Base-by-base conservation (phyloP, 2,329 filamentous ascomycete genomes). In the Hymenoscyphus scutula region DNA sequence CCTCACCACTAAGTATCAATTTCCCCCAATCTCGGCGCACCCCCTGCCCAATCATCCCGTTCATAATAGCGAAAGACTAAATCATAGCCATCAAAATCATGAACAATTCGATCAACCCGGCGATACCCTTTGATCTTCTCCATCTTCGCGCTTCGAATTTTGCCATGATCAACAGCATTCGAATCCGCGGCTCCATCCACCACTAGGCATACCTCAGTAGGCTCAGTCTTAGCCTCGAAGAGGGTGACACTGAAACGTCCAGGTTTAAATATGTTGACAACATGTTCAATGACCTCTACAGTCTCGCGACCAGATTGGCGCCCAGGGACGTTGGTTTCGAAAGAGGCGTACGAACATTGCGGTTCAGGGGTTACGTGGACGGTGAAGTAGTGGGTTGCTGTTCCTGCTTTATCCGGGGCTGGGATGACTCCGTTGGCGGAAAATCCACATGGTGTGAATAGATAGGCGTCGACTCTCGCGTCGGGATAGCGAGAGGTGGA, bases 331-430 rank as follows among this genome's bases (percentile, higher is more conserved):
- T 98, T 99, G 69, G 95, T 98, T 81, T 99, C 95, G 74, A 99
- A 99, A 1, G 92, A 97, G 38, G 95, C 95, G 76, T 96, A 99
- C 5, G 93, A 97, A 81, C 94, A 99, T 72, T 97, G 88, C 15
- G 94, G 92, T 81, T 99, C 95, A 0, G 95, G 95, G 0, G 95
- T 99, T 68, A 99, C 95, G 74, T 99, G 95, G 27, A 99, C 95
- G 0, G 94, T 99, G 78, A 97, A 99, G 80, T 99, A 99, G 78
- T 98, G 92, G 73, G 64, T 81, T 78, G 74, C 79, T 57, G 64
- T 81, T 78, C 74, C 80, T 37, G 78, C 78, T 59, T 81, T 79
- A 15, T 84, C 79, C 0, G 91, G 87, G 56, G 92, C 88, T 6
- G 95, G 95, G 51, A 99, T 85, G 23, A 99, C 93, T 59, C 92